phyloP scores from a whole-genome alignment of 2,329 filamentous ascomycete genomes.

The Tolypocladium endophyticum region DNA sequence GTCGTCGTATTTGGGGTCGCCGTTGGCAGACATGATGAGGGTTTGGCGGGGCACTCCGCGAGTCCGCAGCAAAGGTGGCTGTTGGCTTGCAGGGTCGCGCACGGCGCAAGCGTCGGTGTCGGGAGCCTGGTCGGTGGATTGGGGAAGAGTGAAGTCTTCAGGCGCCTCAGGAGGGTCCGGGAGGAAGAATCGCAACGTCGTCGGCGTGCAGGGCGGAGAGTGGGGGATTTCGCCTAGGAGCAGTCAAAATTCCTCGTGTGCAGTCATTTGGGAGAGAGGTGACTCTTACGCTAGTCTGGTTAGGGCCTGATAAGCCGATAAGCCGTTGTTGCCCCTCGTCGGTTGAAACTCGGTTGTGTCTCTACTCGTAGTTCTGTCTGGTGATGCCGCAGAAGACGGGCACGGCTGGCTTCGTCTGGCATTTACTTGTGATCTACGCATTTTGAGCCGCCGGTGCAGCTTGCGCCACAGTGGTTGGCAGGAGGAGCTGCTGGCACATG shows the following conservation, averaged over 20 bases:
- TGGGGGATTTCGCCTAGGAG: slow-evolving; percentile 21
- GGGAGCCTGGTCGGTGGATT: not conserved
- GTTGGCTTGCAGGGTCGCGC: not conserved
- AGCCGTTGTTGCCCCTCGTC: slow-evolving; percentile 23
- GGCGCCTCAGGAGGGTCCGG: not conserved
- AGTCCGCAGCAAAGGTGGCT: not conserved
- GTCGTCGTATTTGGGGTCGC: slow-evolving; percentile 57
- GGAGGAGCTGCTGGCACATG: not conserved
- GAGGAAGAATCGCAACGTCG: slow-evolving; percentile 3
- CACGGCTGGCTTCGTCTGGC: not conserved
- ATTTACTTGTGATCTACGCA: not conserved
- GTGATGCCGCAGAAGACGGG: not conserved
- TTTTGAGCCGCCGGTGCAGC: not conserved
- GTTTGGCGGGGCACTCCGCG: slow-evolving; percentile 18
- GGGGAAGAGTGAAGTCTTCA: not conserved
- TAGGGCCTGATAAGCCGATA: slow-evolving; percentile 27
- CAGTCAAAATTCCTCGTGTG: slow-evolving; percentile 33
- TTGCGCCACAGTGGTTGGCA: not conserved
- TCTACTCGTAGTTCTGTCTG: too few relatives aligned
- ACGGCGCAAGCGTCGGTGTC: not conserved
- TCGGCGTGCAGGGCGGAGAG: slow-evolving; percentile 8
- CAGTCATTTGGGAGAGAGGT: slow-evolving; percentile 20
- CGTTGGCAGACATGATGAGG: slow-evolving; percentile 41
- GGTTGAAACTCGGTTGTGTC: slow-evolving; percentile 15
- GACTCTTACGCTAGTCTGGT: slow-evolving; percentile 28